Evolutionary conservation across 2,329 filamentous ascomycete species (phyloP).

Genomic region (Coniochaeta prunicola): DNA sequence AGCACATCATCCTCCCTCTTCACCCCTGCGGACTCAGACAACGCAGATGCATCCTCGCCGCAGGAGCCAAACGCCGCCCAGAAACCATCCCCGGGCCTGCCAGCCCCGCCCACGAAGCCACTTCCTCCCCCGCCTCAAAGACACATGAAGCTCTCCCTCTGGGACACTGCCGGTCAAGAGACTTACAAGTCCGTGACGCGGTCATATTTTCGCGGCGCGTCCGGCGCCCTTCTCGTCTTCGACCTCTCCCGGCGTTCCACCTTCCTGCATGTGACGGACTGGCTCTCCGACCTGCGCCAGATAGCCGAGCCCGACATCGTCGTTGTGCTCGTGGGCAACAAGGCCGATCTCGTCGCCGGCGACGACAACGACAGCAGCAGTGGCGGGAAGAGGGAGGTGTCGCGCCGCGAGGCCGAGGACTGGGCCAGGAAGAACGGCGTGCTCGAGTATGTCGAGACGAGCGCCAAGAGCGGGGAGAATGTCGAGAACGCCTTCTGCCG

Average conservation of each 20-base stretch:
- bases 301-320: slow-evolving; percentile 96
- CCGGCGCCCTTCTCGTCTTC: slow-evolving; percentile 75
- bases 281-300: slow-evolving; percentile 88
- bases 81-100: slow-evolving; percentile 31
- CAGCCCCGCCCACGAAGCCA: slow-evolving; percentile 36
- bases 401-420: slow-evolving; percentile 72
- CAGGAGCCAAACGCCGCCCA: not conserved
- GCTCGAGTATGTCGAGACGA: slow-evolving; percentile 91
- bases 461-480: slow-evolving; percentile 88
- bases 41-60: not conserved
- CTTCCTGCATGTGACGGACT: slow-evolving; percentile 82
- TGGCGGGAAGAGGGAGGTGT: slow-evolving; percentile 64
- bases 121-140: slow-evolving; percentile 39
- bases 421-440: slow-evolving; percentile 85
- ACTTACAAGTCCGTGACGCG: slow-evolving; percentile 95
- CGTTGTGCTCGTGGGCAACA: slow-evolving; percentile 92
- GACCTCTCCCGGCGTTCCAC: slow-evolving; percentile 83
- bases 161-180: slow-evolving; percentile 96
- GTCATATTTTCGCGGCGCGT: slow-evolving; percentile 81
- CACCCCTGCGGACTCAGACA: slow-evolving; percentile 7
- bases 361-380: slow-evolving; percentile 25
- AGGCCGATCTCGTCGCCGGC: slow-evolving; percentile 67
- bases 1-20: slow-evolving; percentile 11
- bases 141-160: slow-evolving; percentile 89
- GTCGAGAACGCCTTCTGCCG: slow-evolving; percentile 91